These are phyloP conservation scores for Rhynchospora breviuscula DNA, from an alignment of 176 grass and related monocot species.

Conservation along the genomic window DNA sequence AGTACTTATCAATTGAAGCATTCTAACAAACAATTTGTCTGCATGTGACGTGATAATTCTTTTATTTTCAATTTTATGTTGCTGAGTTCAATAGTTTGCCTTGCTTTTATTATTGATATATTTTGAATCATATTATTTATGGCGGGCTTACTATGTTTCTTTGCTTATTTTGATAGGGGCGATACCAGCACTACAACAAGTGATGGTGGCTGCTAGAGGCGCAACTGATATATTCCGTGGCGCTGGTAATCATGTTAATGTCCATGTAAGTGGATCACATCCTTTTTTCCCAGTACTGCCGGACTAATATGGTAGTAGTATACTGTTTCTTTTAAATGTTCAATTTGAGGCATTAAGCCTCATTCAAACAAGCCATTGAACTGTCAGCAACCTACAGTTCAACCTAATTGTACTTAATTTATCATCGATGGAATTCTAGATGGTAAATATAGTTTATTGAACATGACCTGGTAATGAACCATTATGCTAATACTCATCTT, in stretches of 20 bases:
- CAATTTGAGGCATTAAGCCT: neutral
- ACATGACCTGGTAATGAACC: neutral
- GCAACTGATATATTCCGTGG: slow-evolving; percentile 86
- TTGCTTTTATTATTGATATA: neutral
- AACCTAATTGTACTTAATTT: neutral
- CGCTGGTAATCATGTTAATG: slow-evolving; percentile 70
- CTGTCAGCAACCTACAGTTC: neutral
- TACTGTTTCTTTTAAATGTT: neutral
- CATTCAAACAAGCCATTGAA: neutral
- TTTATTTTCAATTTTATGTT: neutral
- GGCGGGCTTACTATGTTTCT: neutral
- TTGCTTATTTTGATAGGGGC: slow-evolving; percentile 45
- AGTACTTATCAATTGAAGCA: neutral
- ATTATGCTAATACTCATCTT: neutral
- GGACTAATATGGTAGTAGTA: neutral
- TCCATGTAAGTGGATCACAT: slow-evolving; percentile 47
- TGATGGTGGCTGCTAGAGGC: slow-evolving; percentile 81
- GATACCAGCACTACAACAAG: slow-evolving; percentile 80
- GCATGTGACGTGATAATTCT: neutral
- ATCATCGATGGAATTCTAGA: neutral
- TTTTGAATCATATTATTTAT: neutral
- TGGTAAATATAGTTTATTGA: neutral
- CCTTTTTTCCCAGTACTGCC: neutral
- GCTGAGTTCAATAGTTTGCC: neutral
- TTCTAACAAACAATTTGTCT: slow-evolving; percentile 28